Evolutionary conservation across 331 rosid genomes (phyloP).

Genomic region (Arachis monticola): DNA sequence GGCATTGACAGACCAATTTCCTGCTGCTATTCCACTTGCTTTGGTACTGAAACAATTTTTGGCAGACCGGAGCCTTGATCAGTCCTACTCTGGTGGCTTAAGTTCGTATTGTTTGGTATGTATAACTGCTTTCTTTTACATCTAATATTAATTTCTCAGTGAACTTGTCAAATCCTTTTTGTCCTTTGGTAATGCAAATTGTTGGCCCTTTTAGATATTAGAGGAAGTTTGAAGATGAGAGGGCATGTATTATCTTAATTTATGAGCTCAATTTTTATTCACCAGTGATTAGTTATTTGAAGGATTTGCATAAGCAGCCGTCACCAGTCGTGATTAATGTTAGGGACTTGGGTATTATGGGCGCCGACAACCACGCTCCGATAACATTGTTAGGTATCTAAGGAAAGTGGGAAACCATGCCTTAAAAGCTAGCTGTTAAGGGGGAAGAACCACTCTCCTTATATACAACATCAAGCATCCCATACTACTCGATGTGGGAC

Average conservation of each 20-base stretch:
- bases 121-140: constrained; percentile 13
- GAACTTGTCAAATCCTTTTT: constrained; percentile 13
- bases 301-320: neutral
- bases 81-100: constrained; percentile 96
- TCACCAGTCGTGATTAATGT: neutral
- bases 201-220: constrained; percentile 8
- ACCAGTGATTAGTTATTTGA: constrained; percentile 1
- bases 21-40: constrained; percentile 93
- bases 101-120: constrained; percentile 98
- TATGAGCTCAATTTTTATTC: neutral
- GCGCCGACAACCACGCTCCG: no score
- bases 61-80: constrained; percentile 97
- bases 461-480: no score
- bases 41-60: constrained; percentile 88
- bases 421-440: no score
- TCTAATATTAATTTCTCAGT: constrained; percentile 22
- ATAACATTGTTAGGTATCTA: no score
- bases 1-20: constrained; percentile 88
- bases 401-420: no score
- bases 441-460: no score
- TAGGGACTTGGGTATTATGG: no score
- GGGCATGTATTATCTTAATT: constrained; percentile 13
- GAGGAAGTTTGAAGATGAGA: constrained; percentile 9
- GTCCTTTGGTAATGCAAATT: constrained; percentile 19
- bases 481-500: no score